Percentiles rank a stretch among this genome's conserved stretches.
These are phyloP conservation scores for Cutaneotrichosporon arboriforme DNA, from an alignment of 1,284 basidiomycete species.

Conservation along the genomic window DNA sequence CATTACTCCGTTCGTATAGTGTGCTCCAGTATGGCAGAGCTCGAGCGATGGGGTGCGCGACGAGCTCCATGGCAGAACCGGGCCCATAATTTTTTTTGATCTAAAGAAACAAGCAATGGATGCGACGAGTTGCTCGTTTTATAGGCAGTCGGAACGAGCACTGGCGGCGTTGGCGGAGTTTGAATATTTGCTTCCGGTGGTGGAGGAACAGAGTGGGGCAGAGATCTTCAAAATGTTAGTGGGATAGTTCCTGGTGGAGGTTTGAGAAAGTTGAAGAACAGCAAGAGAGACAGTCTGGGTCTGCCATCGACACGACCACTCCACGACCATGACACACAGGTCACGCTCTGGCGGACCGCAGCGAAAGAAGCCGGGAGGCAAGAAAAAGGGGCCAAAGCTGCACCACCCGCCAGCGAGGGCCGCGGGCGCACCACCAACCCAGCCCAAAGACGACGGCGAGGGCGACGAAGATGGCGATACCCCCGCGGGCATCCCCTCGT, in stretches of 20 bases:
- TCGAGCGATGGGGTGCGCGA: constrained; percentile 1
- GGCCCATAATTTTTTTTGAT: constrained; percentile 39
- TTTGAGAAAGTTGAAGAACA: background rate
- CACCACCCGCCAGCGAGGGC: constrained; percentile 26
- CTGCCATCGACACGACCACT: background rate
- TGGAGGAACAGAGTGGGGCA: too few relatives aligned
- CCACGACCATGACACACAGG: constrained; percentile 35
- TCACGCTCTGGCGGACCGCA: constrained; percentile 33
- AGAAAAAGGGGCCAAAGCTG: constrained; percentile 17
- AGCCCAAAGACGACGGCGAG: background rate
- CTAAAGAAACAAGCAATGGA: constrained; percentile 14
- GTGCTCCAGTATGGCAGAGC: constrained; percentile 20
- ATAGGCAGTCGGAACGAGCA: background rate
- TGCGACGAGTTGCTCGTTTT: background rate
- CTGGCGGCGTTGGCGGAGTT: background rate
- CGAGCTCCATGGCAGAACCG: constrained; percentile 26
- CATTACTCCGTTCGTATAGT: constrained; percentile 49
- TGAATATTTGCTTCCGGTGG: background rate
- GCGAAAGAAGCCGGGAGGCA: background rate
- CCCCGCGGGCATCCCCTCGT: constrained; percentile 7
- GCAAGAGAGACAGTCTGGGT: background rate
- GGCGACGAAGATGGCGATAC: background rate
- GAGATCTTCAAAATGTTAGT: too few relatives aligned
- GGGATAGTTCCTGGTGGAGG: background rate
- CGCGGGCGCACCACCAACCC: background rate